Percentiles rank a stretch among this genome's conserved stretches.
Conservation (phyloP, 2,329 filamentous ascomycete species). For the Fulvia fulva region DNA sequence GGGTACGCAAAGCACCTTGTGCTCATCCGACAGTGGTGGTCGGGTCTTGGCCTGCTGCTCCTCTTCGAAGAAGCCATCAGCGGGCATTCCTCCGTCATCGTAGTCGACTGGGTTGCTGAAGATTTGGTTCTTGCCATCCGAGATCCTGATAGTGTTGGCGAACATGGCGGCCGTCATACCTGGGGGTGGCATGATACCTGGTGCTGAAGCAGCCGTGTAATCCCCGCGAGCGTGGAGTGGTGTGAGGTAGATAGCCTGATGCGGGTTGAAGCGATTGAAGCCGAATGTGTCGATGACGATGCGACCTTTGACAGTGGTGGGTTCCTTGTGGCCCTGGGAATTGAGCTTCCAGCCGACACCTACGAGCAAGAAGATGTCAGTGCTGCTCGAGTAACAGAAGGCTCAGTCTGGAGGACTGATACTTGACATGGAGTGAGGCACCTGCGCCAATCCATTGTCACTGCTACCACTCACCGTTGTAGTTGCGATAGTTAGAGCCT, state of each 20-base stretch:
- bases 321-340: slow-evolving; percentile 33
- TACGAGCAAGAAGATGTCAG: too few relatives aligned
- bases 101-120: slow-evolving; percentile 13
- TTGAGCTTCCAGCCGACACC: slow-evolving; percentile 39
- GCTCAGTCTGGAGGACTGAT: slow-evolving; percentile 40
- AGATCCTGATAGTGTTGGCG: background rate
- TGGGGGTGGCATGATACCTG: background rate
- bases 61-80: slow-evolving; percentile 32
- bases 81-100: slow-evolving; percentile 31
- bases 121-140: background rate
- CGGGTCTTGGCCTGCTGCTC: slow-evolving; percentile 22
- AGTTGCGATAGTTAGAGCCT: slow-evolving; percentile 49
- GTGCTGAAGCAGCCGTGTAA: background rate
- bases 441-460: too few relatives aligned
- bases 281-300: slow-evolving; percentile 49
- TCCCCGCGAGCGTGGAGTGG: slow-evolving; percentile 25
- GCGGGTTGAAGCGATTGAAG: slow-evolving; percentile 47
- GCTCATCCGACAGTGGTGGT: slow-evolving; percentile 25
- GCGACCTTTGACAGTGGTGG: slow-evolving; percentile 45
- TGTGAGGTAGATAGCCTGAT: slow-evolving; percentile 37
- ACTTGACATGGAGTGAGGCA: too few relatives aligned
- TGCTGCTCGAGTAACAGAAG: too few relatives aligned
- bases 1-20: slow-evolving; percentile 34
- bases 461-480: too few relatives aligned
- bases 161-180: background rate